These are phyloP conservation scores for Aethionema arabicum DNA, from an alignment of 345 rosid species.

Conservation along the genomic window DNA sequence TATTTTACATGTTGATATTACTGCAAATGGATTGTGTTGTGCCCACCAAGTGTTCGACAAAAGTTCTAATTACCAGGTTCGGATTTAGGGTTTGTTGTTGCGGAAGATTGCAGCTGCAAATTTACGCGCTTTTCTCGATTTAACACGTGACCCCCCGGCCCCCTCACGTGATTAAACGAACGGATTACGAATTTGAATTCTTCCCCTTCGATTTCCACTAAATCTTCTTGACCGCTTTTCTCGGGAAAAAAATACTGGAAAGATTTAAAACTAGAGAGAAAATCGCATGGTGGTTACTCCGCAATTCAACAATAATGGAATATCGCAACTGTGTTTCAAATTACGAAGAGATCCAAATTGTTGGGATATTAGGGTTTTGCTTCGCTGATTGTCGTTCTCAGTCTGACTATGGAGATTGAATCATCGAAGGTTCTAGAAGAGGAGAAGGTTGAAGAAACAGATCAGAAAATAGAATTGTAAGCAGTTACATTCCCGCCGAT, in stretches of 20 bases:
- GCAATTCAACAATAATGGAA: too few species aligned
- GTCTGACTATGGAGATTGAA: neutral
- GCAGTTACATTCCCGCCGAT: neutral
- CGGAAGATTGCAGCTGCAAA: neutral
- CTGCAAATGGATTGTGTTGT: too few species aligned
- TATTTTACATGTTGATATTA: too few species aligned
- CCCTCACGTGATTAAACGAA: conserved; percentile 19
- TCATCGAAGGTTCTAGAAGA: neutral
- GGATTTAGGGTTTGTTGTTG: too few species aligned
- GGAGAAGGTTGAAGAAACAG: neutral
- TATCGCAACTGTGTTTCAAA: neutral
- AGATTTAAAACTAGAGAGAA: neutral
- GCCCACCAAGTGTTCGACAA: too few species aligned
- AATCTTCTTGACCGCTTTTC: conserved; percentile 1
- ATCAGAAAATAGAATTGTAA: neutral
- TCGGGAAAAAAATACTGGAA: neutral
- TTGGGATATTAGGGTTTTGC: too few species aligned
- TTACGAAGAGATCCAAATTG: too few species aligned
- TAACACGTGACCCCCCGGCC: conserved; percentile 19
- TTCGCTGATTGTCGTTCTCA: neutral
- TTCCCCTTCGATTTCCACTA: neutral
- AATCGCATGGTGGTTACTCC: too few species aligned
- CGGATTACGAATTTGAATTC: neutral
- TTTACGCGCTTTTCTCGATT: conserved; percentile 17
- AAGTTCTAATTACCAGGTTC: too few species aligned